phyloP scores from a whole-genome alignment of 2,329 filamentous ascomycete species.

The Thelonectria discophora region DNA sequence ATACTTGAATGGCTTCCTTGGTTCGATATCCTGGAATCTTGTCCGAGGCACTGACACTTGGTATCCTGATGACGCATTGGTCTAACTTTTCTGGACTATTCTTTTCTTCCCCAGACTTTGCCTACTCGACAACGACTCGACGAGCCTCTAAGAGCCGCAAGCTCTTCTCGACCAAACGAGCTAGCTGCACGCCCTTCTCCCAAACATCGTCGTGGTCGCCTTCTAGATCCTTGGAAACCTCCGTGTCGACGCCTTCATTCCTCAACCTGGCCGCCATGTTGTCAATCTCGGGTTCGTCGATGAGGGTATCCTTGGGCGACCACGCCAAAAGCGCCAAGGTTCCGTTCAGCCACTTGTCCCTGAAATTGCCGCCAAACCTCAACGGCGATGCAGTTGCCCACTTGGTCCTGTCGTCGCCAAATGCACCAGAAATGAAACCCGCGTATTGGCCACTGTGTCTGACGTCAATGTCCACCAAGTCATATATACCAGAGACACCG shows the following conservation, averaged over 20 bases:
- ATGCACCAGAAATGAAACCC: slow-evolving; percentile 67
- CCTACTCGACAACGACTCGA: slow-evolving; percentile 20
- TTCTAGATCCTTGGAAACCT: slow-evolving; percentile 53
- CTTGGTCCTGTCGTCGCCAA: slow-evolving; percentile 59
- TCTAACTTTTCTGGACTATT: too few species aligned
- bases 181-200: slow-evolving; percentile 66
- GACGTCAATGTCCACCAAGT: slow-evolving; percentile 63
- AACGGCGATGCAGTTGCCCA: slow-evolving; percentile 69
- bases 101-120: background rate
- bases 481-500: slow-evolving; percentile 73
- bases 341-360: slow-evolving; percentile 47
- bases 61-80: too few species aligned
- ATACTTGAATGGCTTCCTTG: too few species aligned
- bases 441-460: slow-evolving; percentile 60
- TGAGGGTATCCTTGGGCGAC: slow-evolving; percentile 58
- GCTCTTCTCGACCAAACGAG: slow-evolving; percentile 50
- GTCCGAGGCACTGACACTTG: too few species aligned
- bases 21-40: too few species aligned
- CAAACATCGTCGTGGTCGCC: slow-evolving; percentile 73
- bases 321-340: slow-evolving; percentile 53
- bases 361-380: slow-evolving; percentile 53
- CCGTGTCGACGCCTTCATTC: slow-evolving; percentile 48
- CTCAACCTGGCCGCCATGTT: slow-evolving; percentile 60
- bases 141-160: slow-evolving; percentile 39
- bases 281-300: slow-evolving; percentile 67